These are phyloP conservation scores for Wickerhamomyces subpelliculosus DNA, from an alignment of 805 yeast species.

Conservation along the genomic window DNA sequence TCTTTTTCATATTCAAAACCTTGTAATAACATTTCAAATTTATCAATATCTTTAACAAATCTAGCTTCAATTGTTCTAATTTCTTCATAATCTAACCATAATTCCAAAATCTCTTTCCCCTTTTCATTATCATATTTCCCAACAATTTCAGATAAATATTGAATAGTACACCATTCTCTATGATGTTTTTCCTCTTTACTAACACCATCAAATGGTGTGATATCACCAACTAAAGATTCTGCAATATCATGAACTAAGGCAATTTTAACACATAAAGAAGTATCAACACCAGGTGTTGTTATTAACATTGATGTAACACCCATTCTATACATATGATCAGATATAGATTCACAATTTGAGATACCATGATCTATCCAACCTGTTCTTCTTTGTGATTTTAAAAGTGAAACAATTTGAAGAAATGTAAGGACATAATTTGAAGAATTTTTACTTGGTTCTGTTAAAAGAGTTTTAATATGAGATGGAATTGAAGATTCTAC, in stretches of 20 bases:
- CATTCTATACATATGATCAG: constrained; percentile 98
- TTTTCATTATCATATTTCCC: constrained; percentile 56
- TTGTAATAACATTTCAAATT: constrained; percentile 78
- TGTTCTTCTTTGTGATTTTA: constrained; percentile 79
- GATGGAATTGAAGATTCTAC: constrained; percentile 49
- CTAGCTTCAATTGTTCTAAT: constrained; percentile 76
- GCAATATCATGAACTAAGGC: constrained; percentile 93
- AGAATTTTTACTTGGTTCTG: constrained; percentile 10
- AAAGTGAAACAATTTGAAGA: constrained; percentile 57
- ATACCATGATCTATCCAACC: constrained; percentile 81
- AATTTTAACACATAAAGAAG: constrained; percentile 70
- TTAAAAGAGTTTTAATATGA: constrained; percentile 32
- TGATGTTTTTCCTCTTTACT: constrained; percentile 77
- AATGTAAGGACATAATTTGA: constrained; percentile 47
- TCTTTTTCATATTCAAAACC: constrained; percentile 78
- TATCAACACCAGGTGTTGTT: constrained; percentile 43
- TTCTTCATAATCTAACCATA: constrained; percentile 88
- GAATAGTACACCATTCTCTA: constrained; percentile 69
- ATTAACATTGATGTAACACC: constrained; percentile 71
- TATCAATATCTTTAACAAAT: constrained; percentile 91
- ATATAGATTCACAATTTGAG: constrained; percentile 49
- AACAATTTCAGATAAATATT: constrained; percentile 54
- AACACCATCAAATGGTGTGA: constrained; percentile 74
- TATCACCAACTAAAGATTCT: constrained; percentile 90
- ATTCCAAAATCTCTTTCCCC: constrained; percentile 56